A percentile compares a stretch with the other conserved stretches of the same genome.
Conservation (phyloP, 768 basidiomycete species). For the Lactarius indigo region DNA sequence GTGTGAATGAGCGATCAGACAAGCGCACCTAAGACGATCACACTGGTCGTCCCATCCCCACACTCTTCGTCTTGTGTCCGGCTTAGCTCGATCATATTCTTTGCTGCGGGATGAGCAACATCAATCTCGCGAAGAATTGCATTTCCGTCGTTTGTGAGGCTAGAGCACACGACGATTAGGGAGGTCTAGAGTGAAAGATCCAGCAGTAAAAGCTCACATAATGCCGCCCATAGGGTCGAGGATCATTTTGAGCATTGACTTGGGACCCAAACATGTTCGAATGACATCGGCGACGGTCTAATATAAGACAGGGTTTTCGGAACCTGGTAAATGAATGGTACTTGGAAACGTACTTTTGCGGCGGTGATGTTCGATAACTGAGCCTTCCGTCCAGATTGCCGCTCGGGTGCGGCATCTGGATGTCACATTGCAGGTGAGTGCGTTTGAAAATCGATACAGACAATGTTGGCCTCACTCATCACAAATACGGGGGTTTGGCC, state of each 20-base stretch:
- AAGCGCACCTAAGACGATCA: constrained; percentile 87
- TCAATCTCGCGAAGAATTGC: constrained; percentile 98
- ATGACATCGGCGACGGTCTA: constrained; percentile 98
- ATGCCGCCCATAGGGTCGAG: constrained; percentile 99
- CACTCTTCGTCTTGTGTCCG: constrained; percentile 99
- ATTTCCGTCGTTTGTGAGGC: constrained; percentile 98
- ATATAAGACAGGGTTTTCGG: constrained; percentile 5
- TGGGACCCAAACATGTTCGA: constrained; percentile 93
- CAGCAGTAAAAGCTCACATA: constrained; percentile 50
- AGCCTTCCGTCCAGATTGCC: constrained; percentile 92
- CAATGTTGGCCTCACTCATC: constrained; percentile 52
- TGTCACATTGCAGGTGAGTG: constrained; percentile 8
- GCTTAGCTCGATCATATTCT: constrained; percentile 99
- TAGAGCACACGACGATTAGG: constrained; percentile 31
- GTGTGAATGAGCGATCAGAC: background rate
- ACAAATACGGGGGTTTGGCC: constrained; percentile 80
- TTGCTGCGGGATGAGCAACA: constrained; percentile 97
- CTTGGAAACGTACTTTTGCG: constrained; percentile 65
- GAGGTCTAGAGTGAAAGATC: background rate
- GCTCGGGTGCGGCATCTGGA: constrained; percentile 87
- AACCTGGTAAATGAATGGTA: background rate
- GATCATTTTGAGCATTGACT: constrained; percentile 99
- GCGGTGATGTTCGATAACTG: constrained; percentile 97
- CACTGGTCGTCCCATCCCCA: constrained; percentile 97
- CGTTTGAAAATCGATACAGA: background rate